Base-by-base conservation (phyloP, 169 alveolate species). In the Babesia bigemina region DNA sequence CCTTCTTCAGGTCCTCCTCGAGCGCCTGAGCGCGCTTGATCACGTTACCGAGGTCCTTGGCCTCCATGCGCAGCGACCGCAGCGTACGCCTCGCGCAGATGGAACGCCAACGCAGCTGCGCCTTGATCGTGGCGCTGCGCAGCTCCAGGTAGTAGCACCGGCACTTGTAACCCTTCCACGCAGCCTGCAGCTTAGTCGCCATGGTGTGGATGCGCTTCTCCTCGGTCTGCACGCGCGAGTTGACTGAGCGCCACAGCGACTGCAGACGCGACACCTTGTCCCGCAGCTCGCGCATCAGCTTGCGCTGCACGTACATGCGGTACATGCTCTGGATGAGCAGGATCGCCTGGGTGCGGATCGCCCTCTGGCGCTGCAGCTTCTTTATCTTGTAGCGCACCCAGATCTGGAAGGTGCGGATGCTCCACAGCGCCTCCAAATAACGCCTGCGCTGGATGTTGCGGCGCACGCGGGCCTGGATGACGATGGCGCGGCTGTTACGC, bases 131-230 rank as follows among this genome's bases (percentile, higher is more conserved):
- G 26, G 94, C 84, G 36, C 39, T 59, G 57, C 67, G 79, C 70
- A 93, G 74, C 13, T 70, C 65, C 52, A 22, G 47, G 66, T 76
- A 91, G 63, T 63, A 61, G 22, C 44, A 52, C 29, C 91, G 67
- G 60, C 90, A 89, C 67, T 59, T 55, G 48, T 81, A 74, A 57
- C 84, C 78, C 69, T 76, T 79, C 85, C 92, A 91, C 2, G 91
- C 63, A 33, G 93, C 90, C 79, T 93, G 96, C 36, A 93, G 88
- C 57, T 49, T 70, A 21, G 93, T 65, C 13, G 95, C 95, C 57
- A 70, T 77, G 24, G 66, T 24, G 24, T 85, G 29, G 39, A 70
- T 42, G 39, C 70, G 56, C 59, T 73, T 70, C 42, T 75, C 79
- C 52, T 88, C 85, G 39, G 79, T 57, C 19, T 60, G 53, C 0